phyloP scores from a whole-genome alignment of 2,329 filamentous ascomycete species.

The Penicillium sp. region DNA sequence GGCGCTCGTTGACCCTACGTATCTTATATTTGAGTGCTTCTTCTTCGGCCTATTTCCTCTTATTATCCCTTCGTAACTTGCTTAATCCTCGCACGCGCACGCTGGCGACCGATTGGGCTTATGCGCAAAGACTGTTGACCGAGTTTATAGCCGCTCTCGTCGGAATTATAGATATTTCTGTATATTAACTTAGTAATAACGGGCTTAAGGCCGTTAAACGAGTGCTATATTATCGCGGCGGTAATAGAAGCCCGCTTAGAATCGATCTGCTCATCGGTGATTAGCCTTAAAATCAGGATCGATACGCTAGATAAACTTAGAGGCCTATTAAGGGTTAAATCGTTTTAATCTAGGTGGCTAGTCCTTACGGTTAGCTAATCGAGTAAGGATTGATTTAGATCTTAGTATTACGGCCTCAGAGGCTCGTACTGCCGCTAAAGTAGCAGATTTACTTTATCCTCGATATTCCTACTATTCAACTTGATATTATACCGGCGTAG shows the following conservation, averaged over 20 bases:
- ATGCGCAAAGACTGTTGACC: too few species aligned
- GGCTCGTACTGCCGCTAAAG: background rate
- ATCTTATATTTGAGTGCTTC: background rate
- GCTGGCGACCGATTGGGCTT: background rate
- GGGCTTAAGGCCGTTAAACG: background rate
- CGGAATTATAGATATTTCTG: background rate
- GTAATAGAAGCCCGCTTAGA: background rate
- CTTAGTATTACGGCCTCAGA: background rate
- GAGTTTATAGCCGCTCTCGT: background rate
- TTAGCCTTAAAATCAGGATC: background rate
- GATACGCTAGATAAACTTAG: background rate
- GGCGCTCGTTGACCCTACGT: background rate
- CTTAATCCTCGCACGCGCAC: background rate
- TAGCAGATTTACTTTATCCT: background rate
- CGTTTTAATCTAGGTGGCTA: background rate
- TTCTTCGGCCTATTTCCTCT: background rate
- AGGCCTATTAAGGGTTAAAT: background rate
- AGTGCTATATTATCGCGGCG: background rate
- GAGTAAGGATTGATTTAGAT: background rate
- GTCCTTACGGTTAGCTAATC: background rate
- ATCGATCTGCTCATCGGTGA: background rate
- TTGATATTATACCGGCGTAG: background rate
- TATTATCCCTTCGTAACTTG: background rate
- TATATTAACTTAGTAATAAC: background rate
- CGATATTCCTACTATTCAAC: background rate